Evolutionary conservation across 495 filamentous ascomycete genomes (phyloP), one percentile per base, ranked within the genome.

Genomic region (Beverwykella pulmonaria): DNA sequence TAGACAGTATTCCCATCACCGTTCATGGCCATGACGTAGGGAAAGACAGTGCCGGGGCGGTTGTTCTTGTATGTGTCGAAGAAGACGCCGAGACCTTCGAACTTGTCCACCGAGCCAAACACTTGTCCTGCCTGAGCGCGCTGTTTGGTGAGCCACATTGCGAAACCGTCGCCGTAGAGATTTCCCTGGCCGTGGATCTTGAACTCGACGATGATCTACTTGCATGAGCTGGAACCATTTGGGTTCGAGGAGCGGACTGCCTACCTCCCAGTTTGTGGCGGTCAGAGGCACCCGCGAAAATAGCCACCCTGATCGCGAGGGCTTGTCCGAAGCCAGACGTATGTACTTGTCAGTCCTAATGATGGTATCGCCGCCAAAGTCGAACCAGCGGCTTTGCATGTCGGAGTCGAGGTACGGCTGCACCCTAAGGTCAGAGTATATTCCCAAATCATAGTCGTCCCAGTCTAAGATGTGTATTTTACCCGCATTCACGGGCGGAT

Each of bases 1-100:
- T 99, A 99, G 20, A 82, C 79, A 29, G 89, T 96, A 75, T 90
- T 79, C 30, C 94, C 92, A 76, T 99, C 94, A 53, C 89, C 94
- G 74, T 96, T 82, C 94, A 98, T 97, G 54, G 95, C 95, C 92
- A 97, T 96, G 70, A 99, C 90, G 72, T 97, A 98, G 41, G 95
- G 95, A 78, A 99, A 99, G 23, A 95, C 88, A 19, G 89, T 88
- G 10, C 95, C 95, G 9, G 95, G 95, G 19, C 95, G 87, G 81
- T 96, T 96, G 80, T 99, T 99, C 87, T 99, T 99, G 82, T 99
- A 99, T 50, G 95, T 99, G 75, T 99, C 95, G 80, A 99, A 87
- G 83, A 99, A 97, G 74, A 99, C 83, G 44, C 94, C 95, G 15
- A 99, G 84, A 14, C 95, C 95, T 73, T 98, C 94, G 70, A 98